Conservation (phyloP, 441 rosid species). For the Melastoma candidum region DNA sequence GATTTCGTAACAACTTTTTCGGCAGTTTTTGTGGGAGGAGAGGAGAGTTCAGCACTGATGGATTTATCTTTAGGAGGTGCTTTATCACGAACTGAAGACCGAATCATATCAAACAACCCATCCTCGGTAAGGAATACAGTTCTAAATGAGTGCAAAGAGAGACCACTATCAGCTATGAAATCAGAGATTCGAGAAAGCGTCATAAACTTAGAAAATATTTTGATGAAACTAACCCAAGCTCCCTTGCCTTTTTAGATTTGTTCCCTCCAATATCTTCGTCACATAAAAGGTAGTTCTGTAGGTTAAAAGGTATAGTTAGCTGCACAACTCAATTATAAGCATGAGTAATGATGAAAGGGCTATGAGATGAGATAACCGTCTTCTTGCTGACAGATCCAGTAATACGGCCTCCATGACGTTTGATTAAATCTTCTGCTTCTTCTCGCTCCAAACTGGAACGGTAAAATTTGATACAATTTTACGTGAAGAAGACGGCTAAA, state of each 20-base stretch:
- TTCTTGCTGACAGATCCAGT: slow-evolving; percentile 97
- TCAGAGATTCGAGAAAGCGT: background rate
- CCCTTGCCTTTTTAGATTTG: slow-evolving; percentile 86
- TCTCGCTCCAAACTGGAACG: slow-evolving; percentile 83
- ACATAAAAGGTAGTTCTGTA: slow-evolving; percentile 88
- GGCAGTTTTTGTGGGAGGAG: slow-evolving; percentile 48
- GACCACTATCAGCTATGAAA: slow-evolving; percentile 11
- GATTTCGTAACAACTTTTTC: slow-evolving; percentile 20
- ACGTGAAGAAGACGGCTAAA: slow-evolving; percentile 2
- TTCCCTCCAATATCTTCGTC: slow-evolving; percentile 91
- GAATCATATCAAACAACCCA: slow-evolving; percentile 77
- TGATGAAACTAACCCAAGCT: slow-evolving; percentile 57
- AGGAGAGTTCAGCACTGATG: slow-evolving; percentile 30
- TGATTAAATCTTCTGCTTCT: slow-evolving; percentile 95
- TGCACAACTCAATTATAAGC: slow-evolving; percentile 6
- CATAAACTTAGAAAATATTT: slow-evolving; percentile 4
- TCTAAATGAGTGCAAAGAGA: slow-evolving; percentile 27
- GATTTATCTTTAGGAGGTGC: slow-evolving; percentile 28
- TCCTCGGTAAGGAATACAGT: slow-evolving; percentile 82
- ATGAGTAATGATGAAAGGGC: slow-evolving; percentile 15
- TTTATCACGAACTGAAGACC: slow-evolving; percentile 46
- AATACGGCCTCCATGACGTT: slow-evolving; percentile 85
- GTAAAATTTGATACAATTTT: background rate
- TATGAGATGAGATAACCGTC: slow-evolving; percentile 42
- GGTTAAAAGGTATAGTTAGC: slow-evolving; percentile 18